Evolutionary conservation across 176 grass and related monocot species (phyloP).

Genomic region (Zea mays): Zm-B73-REFERENCE-NAM-5.0 NC_050102.1:151844001-151844500

Average conservation of each 20-base stretch:
- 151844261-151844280: not conserved
- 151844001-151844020: not conserved
- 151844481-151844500: not conserved
- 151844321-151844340: slow-evolving; percentile 76
- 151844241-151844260: not conserved
- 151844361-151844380: slow-evolving; percentile 96
- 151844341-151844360: slow-evolving; percentile 90
- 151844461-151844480: slow-evolving; percentile 13
- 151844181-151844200: slow-evolving; percentile 91
- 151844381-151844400: slow-evolving; percentile 81
- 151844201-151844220: slow-evolving; percentile 93
- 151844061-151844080: not conserved
- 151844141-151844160: slow-evolving; percentile 70
- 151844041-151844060: not conserved
- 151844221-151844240: not conserved
- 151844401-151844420: slow-evolving; percentile 84
- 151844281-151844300: slow-evolving; percentile 21
- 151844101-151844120: slow-evolving; percentile 84
- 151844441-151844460: not conserved
- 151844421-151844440: slow-evolving; percentile 27
- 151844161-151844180: slow-evolving; percentile 92
- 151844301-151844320: slow-evolving; percentile 69
- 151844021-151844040: not conserved
- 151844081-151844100: slow-evolving; percentile 68
- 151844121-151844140: slow-evolving; percentile 65